Percentiles rank a stretch among this genome's conserved stretches.
Conservation (phyloP, 495 filamentous ascomycete species). For the Haplographium delicatum region DNA sequence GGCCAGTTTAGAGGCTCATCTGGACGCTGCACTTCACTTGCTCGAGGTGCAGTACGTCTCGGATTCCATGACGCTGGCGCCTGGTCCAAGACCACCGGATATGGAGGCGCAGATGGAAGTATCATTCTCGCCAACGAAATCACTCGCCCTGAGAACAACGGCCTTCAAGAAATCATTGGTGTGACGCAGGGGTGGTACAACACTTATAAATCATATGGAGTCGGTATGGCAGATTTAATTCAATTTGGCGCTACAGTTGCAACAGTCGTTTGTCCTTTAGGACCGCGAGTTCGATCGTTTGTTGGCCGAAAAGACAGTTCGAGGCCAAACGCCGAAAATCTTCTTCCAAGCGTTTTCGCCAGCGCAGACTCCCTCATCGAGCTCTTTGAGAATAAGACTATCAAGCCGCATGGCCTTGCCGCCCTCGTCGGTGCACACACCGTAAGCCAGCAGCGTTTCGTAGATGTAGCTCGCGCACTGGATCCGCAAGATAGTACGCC, state of each 20-base stretch:
- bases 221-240: conserved; percentile 31
- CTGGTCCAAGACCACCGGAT: conserved; percentile 25
- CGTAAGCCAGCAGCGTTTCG: conserved; percentile 37
- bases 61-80: conserved; percentile 34
- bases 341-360: conserved; percentile 31
- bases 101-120: conserved; percentile 31
- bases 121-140: conserved; percentile 28
- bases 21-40: conserved; percentile 23
- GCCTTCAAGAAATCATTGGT: conserved; percentile 23
- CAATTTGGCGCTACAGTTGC: conserved; percentile 29
- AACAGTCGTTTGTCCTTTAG: conserved; percentile 29
- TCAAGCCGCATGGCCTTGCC: conserved; percentile 38
- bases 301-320: conserved; percentile 34
- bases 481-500: conserved; percentile 40
- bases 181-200: conserved; percentile 21
- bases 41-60: conserved; percentile 29
- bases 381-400: conserved; percentile 45
- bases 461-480: conserved; percentile 29
- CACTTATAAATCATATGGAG: conserved; percentile 23
- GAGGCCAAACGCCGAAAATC: conserved; percentile 24
- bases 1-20: conserved; percentile 20
- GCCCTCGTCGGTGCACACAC: conserved; percentile 49
- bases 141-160: conserved; percentile 24
- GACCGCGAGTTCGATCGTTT: conserved; percentile 32
- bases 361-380: conserved; percentile 31